Percentiles rank a stretch among this genome's conserved stretches.
These are phyloP conservation scores for Microcyclospora pomicola DNA, from an alignment of 2,329 filamentous ascomycete species.

Conservation along the genomic window DNA sequence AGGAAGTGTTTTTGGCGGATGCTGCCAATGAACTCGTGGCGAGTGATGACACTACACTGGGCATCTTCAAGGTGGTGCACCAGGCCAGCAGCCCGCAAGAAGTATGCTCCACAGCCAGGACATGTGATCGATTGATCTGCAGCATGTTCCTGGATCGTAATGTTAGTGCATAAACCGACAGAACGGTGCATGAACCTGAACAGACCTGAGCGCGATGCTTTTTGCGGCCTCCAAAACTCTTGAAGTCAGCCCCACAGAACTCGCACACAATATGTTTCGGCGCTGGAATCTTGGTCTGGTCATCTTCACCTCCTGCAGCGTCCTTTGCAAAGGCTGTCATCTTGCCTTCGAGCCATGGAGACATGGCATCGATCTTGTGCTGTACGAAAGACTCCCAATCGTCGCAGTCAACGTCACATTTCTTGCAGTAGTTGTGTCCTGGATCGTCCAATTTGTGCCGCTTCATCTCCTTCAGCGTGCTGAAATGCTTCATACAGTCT, in stretches of 20 bases:
- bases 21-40: conserved; percentile 32
- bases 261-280: conserved; percentile 39
- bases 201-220: conserved; percentile 39
- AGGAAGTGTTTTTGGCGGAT: conserved; percentile 37
- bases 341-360: conserved; percentile 9
- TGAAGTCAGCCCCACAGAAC: conserved; percentile 43
- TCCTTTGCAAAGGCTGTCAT: neutral
- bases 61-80: conserved; percentile 43
- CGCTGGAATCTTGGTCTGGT: conserved; percentile 9
- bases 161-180: neutral
- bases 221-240: conserved; percentile 37
- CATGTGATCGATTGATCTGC: conserved; percentile 38
- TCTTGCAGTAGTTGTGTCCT: conserved; percentile 32
- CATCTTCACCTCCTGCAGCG: conserved; percentile 4
- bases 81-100: conserved; percentile 34
- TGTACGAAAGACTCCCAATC: conserved; percentile 19
- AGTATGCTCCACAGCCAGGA: conserved; percentile 36
- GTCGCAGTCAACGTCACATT: conserved; percentile 27
- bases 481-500: conserved; percentile 34
- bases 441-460: conserved; percentile 35
- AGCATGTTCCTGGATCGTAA: conserved; percentile 30
- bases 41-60: conserved; percentile 32
- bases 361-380: conserved; percentile 24
- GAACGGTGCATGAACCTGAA: neutral
- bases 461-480: conserved; percentile 32